Evolutionary conservation across 805 yeast species (phyloP), one percentile per base, ranked within the genome.

Genomic region (Nakazawaea molendinolei): DNA sequence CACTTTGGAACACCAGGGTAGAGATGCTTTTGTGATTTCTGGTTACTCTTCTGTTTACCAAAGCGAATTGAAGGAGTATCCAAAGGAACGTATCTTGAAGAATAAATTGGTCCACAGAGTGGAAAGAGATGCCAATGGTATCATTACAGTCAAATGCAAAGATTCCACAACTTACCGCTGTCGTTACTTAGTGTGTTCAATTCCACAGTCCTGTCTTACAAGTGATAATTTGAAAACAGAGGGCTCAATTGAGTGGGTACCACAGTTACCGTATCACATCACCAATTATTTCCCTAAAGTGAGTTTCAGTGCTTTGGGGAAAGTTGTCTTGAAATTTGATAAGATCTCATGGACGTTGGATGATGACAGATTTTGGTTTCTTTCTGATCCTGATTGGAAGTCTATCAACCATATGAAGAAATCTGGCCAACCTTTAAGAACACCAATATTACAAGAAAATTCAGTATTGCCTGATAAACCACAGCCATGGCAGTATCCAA

Each of bases 171-270:
- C 3, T 6, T 38, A 24, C 28, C 5, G 8, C 7, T 24, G 31
- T 24, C 28, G 22, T 5, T 14, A 38, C 18, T 5, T 71, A 22
- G 60, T 83, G 13, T 77, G 79, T 4, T 71, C 89, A 1, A 70
- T 79, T 5, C 90, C 94, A 0, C 75, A 76, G 40, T 76, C 83
- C n/a, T 67, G 77, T 4, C 56, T 82, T 18, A 64, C 64, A 30
- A 46, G 68, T 13, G 53, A 58, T 0, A 44, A 50, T 23, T 33
- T n/a, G 19, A 12, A 31, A 9, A 23, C 17, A 3, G 32, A 31
- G 22, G 41, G 41, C 7, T 23, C 38, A 5, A 28, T 38, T 17
- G 21, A 26, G 25, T 38, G 41, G 41, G 17, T 8, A 8, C 41
- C 41, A 3, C 12, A 19, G n/a, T 30, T 38, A 17, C 41, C 41